Evolutionary conservation across 2,329 filamentous ascomycete genomes (phyloP).

Genomic region (Stagonosporopsis vannaccii): DNA sequence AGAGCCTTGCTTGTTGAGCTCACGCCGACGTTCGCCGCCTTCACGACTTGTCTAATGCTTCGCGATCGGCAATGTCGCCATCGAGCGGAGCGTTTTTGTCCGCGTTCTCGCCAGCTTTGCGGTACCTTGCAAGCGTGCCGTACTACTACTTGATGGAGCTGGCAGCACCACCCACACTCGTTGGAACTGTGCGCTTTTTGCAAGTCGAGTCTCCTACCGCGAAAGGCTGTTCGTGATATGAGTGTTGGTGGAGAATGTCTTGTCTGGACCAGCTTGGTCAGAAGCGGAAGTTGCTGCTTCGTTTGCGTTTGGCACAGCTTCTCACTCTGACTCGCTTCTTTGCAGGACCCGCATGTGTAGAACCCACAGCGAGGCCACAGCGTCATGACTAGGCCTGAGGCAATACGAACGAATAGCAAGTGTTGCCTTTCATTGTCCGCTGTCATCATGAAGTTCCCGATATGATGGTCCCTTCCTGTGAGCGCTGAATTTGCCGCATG

Average conservation of each 20-base stretch:
- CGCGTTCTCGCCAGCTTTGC: not conserved
- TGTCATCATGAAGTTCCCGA: not conserved
- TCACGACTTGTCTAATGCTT: not conserved
- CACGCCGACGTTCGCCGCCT: not conserved
- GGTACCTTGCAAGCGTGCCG: not conserved
- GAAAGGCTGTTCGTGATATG: no score
- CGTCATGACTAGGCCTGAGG: not conserved
- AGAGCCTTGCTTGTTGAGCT: no score
- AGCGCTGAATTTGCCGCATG: not conserved
- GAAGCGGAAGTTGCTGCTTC: no score
- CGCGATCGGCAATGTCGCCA: not conserved
- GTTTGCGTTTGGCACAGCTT: no score
- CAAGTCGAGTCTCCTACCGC: not conserved
- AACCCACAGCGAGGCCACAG: not conserved
- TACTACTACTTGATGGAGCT: not conserved
- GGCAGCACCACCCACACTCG: not conserved
- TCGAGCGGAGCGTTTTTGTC: no score
- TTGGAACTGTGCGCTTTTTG: not conserved
- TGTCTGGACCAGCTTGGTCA: no score
- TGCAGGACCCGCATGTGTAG: not conserved
- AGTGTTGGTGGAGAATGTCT: no score
- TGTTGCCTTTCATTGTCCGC: not conserved
- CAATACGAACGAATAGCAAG: not conserved
- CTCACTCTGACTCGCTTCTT: no score
- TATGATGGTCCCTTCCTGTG: not conserved